Conservation (phyloP, 768 basidiomycete genomes). For the Mycena kentingensis region DNA sequence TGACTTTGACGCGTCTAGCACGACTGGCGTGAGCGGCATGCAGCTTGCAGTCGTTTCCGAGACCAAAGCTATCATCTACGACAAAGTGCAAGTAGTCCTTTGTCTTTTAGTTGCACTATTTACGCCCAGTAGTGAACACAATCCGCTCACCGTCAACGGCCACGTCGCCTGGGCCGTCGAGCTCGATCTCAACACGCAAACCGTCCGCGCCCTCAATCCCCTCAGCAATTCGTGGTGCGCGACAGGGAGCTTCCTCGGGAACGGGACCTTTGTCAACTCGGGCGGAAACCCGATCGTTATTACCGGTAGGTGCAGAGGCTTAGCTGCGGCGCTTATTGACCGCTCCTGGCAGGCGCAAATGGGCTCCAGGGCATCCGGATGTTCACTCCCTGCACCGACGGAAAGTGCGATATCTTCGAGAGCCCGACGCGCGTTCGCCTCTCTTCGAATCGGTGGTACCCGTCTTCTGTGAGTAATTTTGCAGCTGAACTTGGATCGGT, state of each 20-base stretch:
- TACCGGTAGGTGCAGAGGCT: conserved; percentile 13
- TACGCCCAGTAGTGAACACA: conserved; percentile 32
- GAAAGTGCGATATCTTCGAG: conserved; percentile 38
- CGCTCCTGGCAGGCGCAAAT: conserved; percentile 18
- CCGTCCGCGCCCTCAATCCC: conserved; percentile 36
- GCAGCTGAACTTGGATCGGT: background rate
- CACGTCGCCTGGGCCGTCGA: conserved; percentile 50
- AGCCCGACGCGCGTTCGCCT: conserved; percentile 36
- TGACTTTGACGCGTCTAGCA: conserved; percentile 13
- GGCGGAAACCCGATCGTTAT: conserved; percentile 16
- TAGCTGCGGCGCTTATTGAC: background rate
- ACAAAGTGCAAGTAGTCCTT: conserved; percentile 23
- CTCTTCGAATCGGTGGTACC: conserved; percentile 43
- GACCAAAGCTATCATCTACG: conserved; percentile 27
- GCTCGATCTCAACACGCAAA: conserved; percentile 43
- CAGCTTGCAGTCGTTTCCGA: conserved; percentile 26
- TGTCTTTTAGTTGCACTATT: too few species aligned
- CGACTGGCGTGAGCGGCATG: conserved; percentile 27
- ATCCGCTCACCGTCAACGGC: conserved; percentile 42
- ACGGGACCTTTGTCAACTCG: conserved; percentile 41
- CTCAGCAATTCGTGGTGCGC: conserved; percentile 47
- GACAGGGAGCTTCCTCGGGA: conserved; percentile 42
- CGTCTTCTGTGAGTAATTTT: conserved; percentile 38
- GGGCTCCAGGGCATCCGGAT: conserved; percentile 40
- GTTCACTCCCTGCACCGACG: conserved; percentile 42